A percentile compares a stretch with the other conserved stretches of the same genome.
phyloP scores from a whole-genome alignment of 257 asterid genomes.

The Solanum tarapatanum region DNA sequence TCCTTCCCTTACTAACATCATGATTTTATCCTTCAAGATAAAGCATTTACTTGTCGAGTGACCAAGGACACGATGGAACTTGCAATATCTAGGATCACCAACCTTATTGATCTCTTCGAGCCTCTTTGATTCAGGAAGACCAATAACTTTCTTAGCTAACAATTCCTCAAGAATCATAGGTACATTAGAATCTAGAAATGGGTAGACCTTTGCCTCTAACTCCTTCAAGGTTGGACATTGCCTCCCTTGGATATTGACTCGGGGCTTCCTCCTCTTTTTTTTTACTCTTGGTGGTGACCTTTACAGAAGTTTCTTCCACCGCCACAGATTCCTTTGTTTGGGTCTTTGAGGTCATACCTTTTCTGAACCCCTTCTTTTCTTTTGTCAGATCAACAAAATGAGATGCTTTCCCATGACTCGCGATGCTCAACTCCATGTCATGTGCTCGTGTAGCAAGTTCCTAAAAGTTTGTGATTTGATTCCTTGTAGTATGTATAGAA shows the following conservation, averaged over 20 bases:
- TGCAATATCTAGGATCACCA: neutral
- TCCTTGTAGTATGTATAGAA: neutral
- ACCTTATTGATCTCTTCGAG: no score
- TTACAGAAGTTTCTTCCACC: no score
- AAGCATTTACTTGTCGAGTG: no score
- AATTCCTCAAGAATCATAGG: neutral
- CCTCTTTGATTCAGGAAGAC: neutral
- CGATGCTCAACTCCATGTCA: neutral
- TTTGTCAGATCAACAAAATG: neutral
- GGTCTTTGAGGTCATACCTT: neutral
- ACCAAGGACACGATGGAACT: neutral
- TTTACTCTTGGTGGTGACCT: neutral
- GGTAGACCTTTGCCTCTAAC: no score
- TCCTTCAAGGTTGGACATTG: neutral
- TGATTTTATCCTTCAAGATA: neutral
- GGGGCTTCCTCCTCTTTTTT: neutral
- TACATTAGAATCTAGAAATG: no score
- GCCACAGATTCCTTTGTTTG: no score
- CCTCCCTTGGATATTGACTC: neutral
- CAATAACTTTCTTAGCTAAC: neutral
- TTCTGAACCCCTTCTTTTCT: neutral
- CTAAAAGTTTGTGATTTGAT: neutral
- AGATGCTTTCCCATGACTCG: neutral
- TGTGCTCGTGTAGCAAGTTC: neutral
- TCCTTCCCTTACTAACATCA: neutral